Evolutionary conservation across 306 rosid species (phyloP), one percentile per base, ranked within the genome.

Genomic region (Amphicarpaea edgeworthii): DNA sequence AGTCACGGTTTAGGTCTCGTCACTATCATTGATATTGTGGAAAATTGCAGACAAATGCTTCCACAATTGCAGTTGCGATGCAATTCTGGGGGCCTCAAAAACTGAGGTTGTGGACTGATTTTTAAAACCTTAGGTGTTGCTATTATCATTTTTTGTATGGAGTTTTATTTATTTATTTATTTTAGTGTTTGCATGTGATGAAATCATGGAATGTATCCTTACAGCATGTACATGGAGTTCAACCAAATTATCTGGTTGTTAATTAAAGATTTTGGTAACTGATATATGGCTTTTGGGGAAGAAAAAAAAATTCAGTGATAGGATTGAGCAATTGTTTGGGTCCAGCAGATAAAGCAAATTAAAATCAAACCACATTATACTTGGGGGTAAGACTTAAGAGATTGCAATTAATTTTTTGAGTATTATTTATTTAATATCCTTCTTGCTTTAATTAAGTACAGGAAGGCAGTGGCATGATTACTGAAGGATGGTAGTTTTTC

Each of bases 261-360:
- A 59, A 49, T 16, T 24, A 43, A 7, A 5, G 45, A 26, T 75
- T 43, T 37, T 57, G 30, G 76, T 34, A 67, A 65, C 12, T 71
- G 64, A 49, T 54, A 54, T 53, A 64, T 70, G 64, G 30, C 19
- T 15, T 7, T 67, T 67, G 28, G 14, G 30, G 67, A 55, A 63
- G 26, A 59, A 43, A 21, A 67, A 30, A 30, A 23, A 46, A 67
- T 80, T 68, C 72, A 23, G 58, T 75, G 58, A 62, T 81, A n/a
- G 80, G 66, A 8, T 37, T 1, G 24, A 51, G 50, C 37, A 42
- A 11, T 28, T 6, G 2, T 43, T 69, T 69, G 26, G 57, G 40
- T 40, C 34, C 7, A 28, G 6, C 23, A 24, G 58, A 12, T 40
- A 40, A 12, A 50, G 4, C 50, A 12, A 50, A 24, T 38, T 43